Percentiles rank a stretch among this genome's conserved stretches.
Conservation (phyloP, 164 flowering plant species). For the Magnolia sinica region DNA sequence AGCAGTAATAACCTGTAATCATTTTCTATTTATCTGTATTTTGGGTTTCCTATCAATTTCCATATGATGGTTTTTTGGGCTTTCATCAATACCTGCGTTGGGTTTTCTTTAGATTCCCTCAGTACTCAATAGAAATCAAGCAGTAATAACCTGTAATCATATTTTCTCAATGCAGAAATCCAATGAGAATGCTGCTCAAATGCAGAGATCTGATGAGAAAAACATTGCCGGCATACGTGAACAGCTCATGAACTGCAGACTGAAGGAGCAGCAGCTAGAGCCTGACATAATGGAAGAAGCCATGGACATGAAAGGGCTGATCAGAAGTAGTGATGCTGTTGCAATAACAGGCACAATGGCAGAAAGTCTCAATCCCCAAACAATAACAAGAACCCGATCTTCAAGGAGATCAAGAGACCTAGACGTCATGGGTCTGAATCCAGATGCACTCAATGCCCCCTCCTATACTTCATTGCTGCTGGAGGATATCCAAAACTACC, state of each 20-base stretch:
- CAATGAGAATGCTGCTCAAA: background rate
- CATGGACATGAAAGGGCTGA: constrained; percentile 14
- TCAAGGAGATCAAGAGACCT: constrained; percentile 51
- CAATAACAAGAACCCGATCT: constrained; percentile 41
- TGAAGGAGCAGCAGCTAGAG: constrained; percentile 16
- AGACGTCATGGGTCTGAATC: constrained; percentile 36
- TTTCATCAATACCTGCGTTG: background rate
- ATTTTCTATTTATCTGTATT: too few relatives aligned
- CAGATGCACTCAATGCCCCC: constrained; percentile 45
- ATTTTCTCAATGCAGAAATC: constrained; percentile 3
- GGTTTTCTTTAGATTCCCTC: background rate
- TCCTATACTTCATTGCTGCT: constrained; percentile 50
- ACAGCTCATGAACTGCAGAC: constrained; percentile 6
- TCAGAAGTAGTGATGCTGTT: constrained; percentile 9
- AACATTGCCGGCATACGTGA: constrained; percentile 1
- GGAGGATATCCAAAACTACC: constrained; percentile 85
- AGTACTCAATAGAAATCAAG: background rate
- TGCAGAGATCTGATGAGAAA: constrained; percentile 5
- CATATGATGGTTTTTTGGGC: background rate
- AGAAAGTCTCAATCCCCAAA: constrained; percentile 38
- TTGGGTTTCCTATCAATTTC: too few relatives aligned
- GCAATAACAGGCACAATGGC: constrained; percentile 1
- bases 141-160: background rate
- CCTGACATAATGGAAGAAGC: constrained; percentile 17
- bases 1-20: background rate